A percentile compares a stretch with the other conserved stretches of the same genome.
Evolutionary conservation across 352 stramenopile species (phyloP).

Genomic region (Globisporangium spinosum): DNA sequence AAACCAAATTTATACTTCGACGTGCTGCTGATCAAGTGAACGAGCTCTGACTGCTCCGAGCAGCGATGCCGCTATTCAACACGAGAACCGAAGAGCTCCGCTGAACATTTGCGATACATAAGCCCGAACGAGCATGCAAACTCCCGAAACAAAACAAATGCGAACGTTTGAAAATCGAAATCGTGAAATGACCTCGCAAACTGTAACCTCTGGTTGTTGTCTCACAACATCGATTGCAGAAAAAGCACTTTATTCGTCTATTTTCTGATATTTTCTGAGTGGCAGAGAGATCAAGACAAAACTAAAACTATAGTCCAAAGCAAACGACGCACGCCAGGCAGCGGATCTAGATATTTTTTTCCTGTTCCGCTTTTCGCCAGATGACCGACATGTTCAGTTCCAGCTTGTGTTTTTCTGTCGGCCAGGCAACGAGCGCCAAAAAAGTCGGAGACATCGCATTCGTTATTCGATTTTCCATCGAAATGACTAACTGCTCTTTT

Average conservation of each 20-base stretch:
- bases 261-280: not conserved
- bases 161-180: not conserved
- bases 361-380: not conserved
- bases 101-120: no score
- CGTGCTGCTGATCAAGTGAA: no score
- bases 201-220: not conserved
- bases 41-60: no score
- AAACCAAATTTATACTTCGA: no score
- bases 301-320: not conserved
- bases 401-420: not conserved
- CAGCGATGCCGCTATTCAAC: no score
- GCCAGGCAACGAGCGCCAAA: not conserved
- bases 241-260: not conserved
- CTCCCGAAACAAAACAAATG: not conserved
- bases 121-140: not conserved
- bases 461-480: not conserved
- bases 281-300: not conserved
- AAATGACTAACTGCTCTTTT: not conserved
- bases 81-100: no score
- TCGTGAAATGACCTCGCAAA: not conserved
- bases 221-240: not conserved
- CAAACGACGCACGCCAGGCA: not conserved
- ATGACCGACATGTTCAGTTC: not conserved
- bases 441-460: not conserved
- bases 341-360: not conserved